Conservation (phyloP, 2,329 filamentous ascomycete species). For the Penicillium sp. region DNA sequence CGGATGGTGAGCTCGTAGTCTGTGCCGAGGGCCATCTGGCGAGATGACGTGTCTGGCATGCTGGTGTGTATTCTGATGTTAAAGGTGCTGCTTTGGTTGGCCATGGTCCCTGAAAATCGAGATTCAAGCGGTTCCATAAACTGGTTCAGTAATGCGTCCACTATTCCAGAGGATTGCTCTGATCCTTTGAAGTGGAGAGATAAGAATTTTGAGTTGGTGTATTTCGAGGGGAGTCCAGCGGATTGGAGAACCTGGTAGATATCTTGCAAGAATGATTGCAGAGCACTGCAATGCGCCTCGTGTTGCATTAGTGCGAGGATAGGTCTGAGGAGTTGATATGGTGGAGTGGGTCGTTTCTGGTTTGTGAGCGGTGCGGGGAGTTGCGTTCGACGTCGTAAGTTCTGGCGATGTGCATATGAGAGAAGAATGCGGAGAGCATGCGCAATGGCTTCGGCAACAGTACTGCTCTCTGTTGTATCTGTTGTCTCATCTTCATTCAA, state of each 20-base stretch:
- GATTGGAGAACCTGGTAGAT: conserved; percentile 28
- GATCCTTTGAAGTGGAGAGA: conserved; percentile 17
- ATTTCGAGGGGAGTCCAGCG: conserved; percentile 29
- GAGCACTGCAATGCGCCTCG: conserved; percentile 29
- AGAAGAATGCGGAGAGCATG: conserved; percentile 72
- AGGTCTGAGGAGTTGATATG: conserved; percentile 58
- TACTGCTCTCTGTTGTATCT: conserved; percentile 17
- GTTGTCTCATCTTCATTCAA: conserved; percentile 28
- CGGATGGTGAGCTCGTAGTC: conserved; percentile 35
- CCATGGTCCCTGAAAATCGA: conserved; percentile 35
- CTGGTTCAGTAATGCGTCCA: conserved; percentile 40
- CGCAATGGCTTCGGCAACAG: conserved; percentile 62
- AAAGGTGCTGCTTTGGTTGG: conserved; percentile 32
- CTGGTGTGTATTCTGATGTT: conserved; percentile 36
- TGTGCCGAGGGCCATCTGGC: conserved; percentile 28
- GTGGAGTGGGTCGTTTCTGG: conserved; percentile 46
- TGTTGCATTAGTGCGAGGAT: conserved; percentile 55
- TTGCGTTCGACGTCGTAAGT: conserved; percentile 61
- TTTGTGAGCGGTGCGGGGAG: conserved; percentile 55
- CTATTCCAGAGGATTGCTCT: conserved; percentile 11
- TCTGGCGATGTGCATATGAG: conserved; percentile 72
- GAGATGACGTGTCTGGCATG: conserved; percentile 20
- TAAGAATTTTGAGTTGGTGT: conserved; percentile 24
- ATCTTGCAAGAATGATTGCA: conserved; percentile 31
- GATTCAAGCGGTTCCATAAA: conserved; percentile 44